Evolutionary conservation across 208 protist species (phyloP).

Genomic region (Acanthamoeba healyi): DNA sequence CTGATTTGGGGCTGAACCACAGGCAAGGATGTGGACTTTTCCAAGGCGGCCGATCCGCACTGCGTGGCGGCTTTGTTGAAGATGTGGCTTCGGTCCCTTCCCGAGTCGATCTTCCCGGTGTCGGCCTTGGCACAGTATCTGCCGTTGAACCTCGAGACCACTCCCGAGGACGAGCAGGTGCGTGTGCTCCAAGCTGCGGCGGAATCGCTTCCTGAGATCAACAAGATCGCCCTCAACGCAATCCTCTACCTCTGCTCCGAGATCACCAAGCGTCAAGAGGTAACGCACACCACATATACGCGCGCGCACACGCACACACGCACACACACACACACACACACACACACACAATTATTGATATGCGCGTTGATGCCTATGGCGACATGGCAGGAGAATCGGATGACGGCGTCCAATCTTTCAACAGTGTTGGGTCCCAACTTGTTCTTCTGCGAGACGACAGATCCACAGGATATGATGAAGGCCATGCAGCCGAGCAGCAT

Average conservation of each 20-base stretch:
- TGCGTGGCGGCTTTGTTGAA: constrained; percentile 17
- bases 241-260: constrained; percentile 40
- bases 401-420: constrained; percentile 29
- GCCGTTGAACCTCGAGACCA: not conserved
- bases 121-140: not conserved
- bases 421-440: constrained; percentile 28
- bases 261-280: constrained; percentile 2
- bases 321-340: not conserved
- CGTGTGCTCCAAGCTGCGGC: constrained; percentile 5
- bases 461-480: constrained; percentile 26
- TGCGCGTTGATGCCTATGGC: not conserved
- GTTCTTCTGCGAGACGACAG: constrained; percentile 10
- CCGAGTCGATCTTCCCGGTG: constrained; percentile 1
- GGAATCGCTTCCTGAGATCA: not conserved
- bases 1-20: no score
- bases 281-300: not conserved
- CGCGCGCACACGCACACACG: not conserved
- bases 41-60: not conserved
- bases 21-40: constrained; percentile 25
- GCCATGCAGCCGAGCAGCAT: constrained; percentile 7
- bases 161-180: not conserved
- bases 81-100: constrained; percentile 1
- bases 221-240: constrained; percentile 10
- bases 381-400: constrained; percentile 3
- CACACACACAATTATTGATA: not conserved